phyloP scores from a whole-genome alignment of 1,284 basidiomycete genomes.

The Xerocomus minutiporus region DNA sequence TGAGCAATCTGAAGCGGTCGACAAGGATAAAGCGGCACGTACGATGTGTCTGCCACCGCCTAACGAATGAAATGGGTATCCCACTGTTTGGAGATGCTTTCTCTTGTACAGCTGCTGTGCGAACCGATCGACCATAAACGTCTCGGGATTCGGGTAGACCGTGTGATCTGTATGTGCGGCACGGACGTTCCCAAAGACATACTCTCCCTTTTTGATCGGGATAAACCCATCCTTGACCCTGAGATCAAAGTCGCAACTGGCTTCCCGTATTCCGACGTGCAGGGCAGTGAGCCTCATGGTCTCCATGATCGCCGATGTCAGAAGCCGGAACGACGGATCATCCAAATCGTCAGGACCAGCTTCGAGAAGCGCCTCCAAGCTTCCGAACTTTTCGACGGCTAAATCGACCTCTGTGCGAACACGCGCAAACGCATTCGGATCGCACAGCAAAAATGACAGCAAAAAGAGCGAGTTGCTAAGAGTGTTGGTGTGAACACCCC shows the following conservation, averaged over 20 bases:
- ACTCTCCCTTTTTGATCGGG: slow-evolving; percentile 20
- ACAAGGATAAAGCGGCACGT: background rate
- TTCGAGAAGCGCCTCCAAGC: slow-evolving; percentile 14
- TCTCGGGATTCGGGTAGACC: slow-evolving; percentile 10
- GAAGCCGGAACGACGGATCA: slow-evolving; percentile 15
- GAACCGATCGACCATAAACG: slow-evolving; percentile 24
- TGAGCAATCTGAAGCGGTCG: background rate
- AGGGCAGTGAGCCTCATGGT: slow-evolving; percentile 23
- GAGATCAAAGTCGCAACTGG: slow-evolving; percentile 18
- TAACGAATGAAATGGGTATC: slow-evolving; percentile 17
- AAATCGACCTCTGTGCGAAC: slow-evolving; percentile 24
- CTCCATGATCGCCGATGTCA: slow-evolving; percentile 31
- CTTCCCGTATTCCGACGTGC: slow-evolving; percentile 16
- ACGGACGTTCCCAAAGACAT: slow-evolving; percentile 17
- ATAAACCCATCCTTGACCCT: slow-evolving; percentile 9
- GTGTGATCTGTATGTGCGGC: slow-evolving; percentile 20
- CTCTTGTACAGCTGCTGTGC: slow-evolving; percentile 16
- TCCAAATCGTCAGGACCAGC: slow-evolving; percentile 16
- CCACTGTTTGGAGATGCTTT: slow-evolving; percentile 20
- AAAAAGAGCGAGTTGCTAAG: slow-evolving; percentile 19
- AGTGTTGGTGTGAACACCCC: slow-evolving; percentile 25
- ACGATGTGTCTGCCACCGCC: slow-evolving; percentile 25
- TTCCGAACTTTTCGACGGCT: slow-evolving; percentile 12
- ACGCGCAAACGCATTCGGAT: slow-evolving; percentile 9
- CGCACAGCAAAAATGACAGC: slow-evolving; percentile 17